Evolutionary conservation across 2,329 filamentous ascomycete species (phyloP).

Genomic region (Trichoderma brevicompactum): DNA sequence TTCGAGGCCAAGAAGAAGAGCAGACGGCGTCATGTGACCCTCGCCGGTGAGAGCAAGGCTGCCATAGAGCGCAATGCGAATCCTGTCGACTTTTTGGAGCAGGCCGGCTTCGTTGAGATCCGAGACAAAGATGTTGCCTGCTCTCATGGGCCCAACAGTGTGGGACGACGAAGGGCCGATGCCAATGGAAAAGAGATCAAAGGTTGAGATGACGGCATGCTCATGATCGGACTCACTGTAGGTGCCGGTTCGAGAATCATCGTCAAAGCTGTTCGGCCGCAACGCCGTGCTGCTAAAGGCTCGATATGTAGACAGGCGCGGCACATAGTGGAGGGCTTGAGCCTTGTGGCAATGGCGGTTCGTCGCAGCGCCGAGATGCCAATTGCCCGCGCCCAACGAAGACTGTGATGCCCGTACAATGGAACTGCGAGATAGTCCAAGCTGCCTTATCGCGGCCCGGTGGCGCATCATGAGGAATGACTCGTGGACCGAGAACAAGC

Average conservation of each 20-base stretch:
- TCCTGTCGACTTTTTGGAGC: slow-evolving; percentile 18
- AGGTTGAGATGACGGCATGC: slow-evolving; percentile 22
- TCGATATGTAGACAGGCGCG: background rate
- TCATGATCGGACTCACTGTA: slow-evolving; percentile 23
- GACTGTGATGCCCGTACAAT: slow-evolving; percentile 1
- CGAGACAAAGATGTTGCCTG: slow-evolving; percentile 23
- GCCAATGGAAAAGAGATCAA: slow-evolving; percentile 26
- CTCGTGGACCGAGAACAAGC: no score
- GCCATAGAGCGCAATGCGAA: slow-evolving; percentile 19
- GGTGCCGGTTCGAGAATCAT: slow-evolving; percentile 9
- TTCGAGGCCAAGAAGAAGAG: slow-evolving; percentile 22
- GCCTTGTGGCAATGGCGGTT: background rate
- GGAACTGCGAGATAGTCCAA: slow-evolving; percentile 9
- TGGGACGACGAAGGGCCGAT: slow-evolving; percentile 23
- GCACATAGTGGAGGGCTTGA: background rate
- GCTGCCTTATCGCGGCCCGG: slow-evolving; percentile 5
- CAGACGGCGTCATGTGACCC: slow-evolving; percentile 25
- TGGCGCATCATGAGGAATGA: slow-evolving; percentile 10
- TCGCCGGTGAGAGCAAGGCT: slow-evolving; percentile 24
- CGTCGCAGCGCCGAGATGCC: slow-evolving; percentile 1
- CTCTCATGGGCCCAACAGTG: slow-evolving; percentile 21
- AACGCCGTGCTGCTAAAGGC: background rate
- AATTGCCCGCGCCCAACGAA: background rate
- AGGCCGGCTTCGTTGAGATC: slow-evolving; percentile 13
- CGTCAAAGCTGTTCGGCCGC: background rate